A percentile compares a stretch with the other conserved stretches of the same genome.
Evolutionary conservation across 2,329 filamentous ascomycete species (phyloP).

Genomic region (Colletotrichum phormii): DNA sequence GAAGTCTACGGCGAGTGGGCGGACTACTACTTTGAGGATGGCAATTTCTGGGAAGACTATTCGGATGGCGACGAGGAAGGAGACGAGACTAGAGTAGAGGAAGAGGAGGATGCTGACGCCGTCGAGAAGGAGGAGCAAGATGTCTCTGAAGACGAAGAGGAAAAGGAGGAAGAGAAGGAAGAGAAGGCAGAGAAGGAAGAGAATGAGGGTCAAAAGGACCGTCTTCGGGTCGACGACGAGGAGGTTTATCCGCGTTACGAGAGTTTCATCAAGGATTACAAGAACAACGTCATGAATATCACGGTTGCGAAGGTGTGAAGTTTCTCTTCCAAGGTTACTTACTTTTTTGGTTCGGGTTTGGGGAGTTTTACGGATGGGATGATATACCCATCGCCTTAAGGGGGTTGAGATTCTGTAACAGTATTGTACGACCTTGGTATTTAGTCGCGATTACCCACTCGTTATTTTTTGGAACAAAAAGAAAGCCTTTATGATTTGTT

Average conservation of each 20-base stretch:
- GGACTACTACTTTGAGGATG: slow-evolving; percentile 38
- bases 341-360: background rate
- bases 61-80: background rate
- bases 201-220: background rate
- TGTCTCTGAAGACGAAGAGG: background rate
- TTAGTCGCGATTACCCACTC: slow-evolving; percentile 5
- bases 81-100: background rate
- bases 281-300: slow-evolving; percentile 26
- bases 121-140: background rate
- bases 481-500: background rate
- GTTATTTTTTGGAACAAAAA: background rate
- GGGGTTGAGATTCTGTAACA: background rate
- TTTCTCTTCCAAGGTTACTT: background rate
- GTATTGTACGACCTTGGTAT: background rate
- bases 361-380: background rate
- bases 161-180: slow-evolving; percentile 1
- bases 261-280: slow-evolving; percentile 34
- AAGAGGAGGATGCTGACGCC: background rate
- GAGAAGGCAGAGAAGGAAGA: background rate
- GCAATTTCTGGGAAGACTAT: slow-evolving; percentile 28
- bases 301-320: slow-evolving; percentile 24
- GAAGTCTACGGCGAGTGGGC: slow-evolving; percentile 39
- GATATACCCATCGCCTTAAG: background rate
- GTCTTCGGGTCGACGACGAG: background rate
- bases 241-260: slow-evolving; percentile 31